Evolutionary conservation across 306 rosid species (phyloP).

Genomic region (Echinosophora koreensis): DNA sequence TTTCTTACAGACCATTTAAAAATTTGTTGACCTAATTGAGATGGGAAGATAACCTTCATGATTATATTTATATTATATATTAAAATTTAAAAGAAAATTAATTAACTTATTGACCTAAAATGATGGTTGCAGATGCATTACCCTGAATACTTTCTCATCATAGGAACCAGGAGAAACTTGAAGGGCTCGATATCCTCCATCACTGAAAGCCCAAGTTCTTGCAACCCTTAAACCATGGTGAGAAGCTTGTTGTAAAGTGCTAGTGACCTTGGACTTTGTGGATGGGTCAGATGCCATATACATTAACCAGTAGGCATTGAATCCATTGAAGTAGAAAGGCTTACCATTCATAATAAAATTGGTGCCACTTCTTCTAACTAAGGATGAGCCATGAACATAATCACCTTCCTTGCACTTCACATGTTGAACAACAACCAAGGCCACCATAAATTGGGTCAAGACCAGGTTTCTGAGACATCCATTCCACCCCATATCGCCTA

Average conservation of each 20-base stretch:
- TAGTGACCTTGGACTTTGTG: constrained; percentile 54
- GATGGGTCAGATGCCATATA: constrained; percentile 61
- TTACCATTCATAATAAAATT: constrained; percentile 49
- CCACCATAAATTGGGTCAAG: constrained; percentile 4
- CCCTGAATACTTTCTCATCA: constrained; percentile 47
- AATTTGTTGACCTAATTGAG: too few relatives aligned
- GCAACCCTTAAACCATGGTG: constrained; percentile 45
- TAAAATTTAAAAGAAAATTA: too few relatives aligned
- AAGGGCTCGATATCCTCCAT: constrained; percentile 49
- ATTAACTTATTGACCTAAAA: too few relatives aligned
- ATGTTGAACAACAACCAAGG: constrained; percentile 10
- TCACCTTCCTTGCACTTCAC: constrained; percentile 12
- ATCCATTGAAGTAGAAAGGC: constrained; percentile 57
- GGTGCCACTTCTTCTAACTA: constrained; percentile 53
- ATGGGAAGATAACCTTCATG: too few relatives aligned
- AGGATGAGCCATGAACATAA: neutral
- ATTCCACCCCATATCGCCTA: constrained; percentile 36
- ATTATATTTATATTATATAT: too few relatives aligned
- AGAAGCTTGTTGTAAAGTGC: constrained; percentile 47
- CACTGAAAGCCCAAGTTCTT: constrained; percentile 58
- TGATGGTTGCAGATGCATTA: constrained; percentile 18
- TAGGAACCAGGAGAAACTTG: constrained; percentile 54
- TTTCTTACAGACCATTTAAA: too few relatives aligned
- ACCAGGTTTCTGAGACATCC: constrained; percentile 4
- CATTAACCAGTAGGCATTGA: constrained; percentile 74